A percentile compares a stretch with the other conserved stretches of the same genome.
Evolutionary conservation across 352 stramenopile genomes (phyloP).

Genomic region (Phytophthora megakarya): DNA sequence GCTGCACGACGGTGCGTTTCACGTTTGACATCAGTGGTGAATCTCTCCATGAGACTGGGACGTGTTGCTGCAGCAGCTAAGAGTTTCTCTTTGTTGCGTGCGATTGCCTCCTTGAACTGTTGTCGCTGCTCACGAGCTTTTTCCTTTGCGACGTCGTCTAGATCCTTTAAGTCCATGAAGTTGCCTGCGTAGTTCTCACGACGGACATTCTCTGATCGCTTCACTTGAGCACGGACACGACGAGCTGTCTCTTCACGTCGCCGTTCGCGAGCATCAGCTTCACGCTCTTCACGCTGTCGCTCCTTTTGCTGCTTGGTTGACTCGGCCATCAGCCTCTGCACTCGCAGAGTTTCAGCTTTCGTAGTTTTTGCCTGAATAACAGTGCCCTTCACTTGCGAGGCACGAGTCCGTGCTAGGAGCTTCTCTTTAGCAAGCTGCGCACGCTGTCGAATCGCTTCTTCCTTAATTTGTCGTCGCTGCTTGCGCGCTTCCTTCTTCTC

Average conservation of each 20-base stretch:
- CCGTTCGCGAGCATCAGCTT: constrained; percentile 51
- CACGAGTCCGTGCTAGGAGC: constrained; percentile 34
- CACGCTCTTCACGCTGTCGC: constrained; percentile 44
- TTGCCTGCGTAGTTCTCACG: constrained; percentile 52
- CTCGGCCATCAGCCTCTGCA: constrained; percentile 50
- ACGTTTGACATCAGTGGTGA: constrained; percentile 68
- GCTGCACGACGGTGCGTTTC: constrained; percentile 73
- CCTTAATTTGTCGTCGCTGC: constrained; percentile 45
- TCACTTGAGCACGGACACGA: constrained; percentile 63
- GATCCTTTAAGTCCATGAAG: constrained; percentile 48
- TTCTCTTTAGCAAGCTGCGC: constrained; percentile 40
- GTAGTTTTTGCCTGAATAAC: constrained; percentile 33
- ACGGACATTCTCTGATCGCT: constrained; percentile 49
- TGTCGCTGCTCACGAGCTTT: constrained; percentile 59
- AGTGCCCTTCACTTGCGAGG: constrained; percentile 21
- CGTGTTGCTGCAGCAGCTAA: constrained; percentile 47
- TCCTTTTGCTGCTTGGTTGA: constrained; percentile 45
- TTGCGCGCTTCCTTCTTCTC: constrained; percentile 56
- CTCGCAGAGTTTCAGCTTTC: constrained; percentile 59
- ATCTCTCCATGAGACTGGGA: constrained; percentile 79
- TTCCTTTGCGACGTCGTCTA: constrained; percentile 54
- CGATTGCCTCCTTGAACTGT: constrained; percentile 65
- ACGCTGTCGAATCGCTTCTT: constrained; percentile 36
- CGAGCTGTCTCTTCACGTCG: constrained; percentile 49
- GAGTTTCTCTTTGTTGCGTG: constrained; percentile 68